phyloP scores from a whole-genome alignment of 345 rosid genomes.

The Hypericum androsaemum region DNA sequence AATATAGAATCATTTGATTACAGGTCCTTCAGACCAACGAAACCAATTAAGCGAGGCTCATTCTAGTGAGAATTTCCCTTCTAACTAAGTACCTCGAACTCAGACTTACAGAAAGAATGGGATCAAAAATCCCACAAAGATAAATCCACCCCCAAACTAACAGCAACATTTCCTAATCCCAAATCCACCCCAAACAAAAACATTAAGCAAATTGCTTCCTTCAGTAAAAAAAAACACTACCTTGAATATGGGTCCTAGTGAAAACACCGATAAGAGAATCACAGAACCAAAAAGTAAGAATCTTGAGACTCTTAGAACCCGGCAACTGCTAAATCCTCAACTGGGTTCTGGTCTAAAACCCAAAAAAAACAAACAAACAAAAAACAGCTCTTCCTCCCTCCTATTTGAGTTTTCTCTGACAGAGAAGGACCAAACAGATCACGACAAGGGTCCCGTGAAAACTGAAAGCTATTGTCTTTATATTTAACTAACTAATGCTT shows the following conservation, averaged over 20 bases:
- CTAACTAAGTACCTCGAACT: conserved; percentile 9
- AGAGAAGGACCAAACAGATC: conserved; percentile 19
- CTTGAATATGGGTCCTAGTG: conserved; percentile 9
- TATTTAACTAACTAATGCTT: neutral
- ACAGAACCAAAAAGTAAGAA: neutral
- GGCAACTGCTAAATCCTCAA: no score
- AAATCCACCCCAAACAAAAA: conserved; percentile 16
- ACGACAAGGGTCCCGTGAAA: conserved; percentile 32
- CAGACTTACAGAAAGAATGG: conserved; percentile 15
- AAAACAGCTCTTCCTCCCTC: conserved; percentile 12
- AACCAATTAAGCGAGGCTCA: conserved; percentile 8
- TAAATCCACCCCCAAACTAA: no score
- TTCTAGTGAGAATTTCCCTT: conserved; percentile 16
- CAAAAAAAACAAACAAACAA: no score
- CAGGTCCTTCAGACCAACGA: conserved; percentile 1
- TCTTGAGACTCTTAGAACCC: no score
- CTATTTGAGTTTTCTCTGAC: neutral
- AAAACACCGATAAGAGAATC: neutral
- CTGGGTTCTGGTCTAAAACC: conserved; percentile 1
- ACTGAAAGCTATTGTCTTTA: conserved; percentile 7
- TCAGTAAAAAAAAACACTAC: conserved; percentile 23
- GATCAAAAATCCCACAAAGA: conserved; percentile 13
- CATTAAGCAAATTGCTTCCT: no score
- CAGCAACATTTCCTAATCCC: conserved; percentile 9
- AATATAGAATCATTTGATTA: conserved; percentile 8